phyloP scores from a whole-genome alignment of 116 monocot genomes.

The Cymodocea nodosa region DNA sequence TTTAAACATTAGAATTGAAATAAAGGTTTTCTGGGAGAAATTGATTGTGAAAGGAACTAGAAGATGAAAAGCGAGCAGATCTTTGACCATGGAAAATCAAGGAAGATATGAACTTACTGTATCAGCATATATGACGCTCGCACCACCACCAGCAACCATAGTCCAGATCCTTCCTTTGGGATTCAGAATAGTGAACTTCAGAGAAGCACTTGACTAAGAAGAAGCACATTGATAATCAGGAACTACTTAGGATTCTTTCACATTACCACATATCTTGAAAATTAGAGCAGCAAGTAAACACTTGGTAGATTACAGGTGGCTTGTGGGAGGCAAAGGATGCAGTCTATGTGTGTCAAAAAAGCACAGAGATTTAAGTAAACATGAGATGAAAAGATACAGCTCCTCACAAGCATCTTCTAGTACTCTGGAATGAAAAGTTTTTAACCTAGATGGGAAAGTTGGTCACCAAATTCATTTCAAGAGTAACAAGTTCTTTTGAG shows the following conservation, averaged over 20 bases:
- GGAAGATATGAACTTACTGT: slow-evolving; percentile 31
- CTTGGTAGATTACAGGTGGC: too few species aligned
- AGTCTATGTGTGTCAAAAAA: too few species aligned
- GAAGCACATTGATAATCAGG: neutral
- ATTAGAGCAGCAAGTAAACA: neutral
- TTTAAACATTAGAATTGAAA: neutral
- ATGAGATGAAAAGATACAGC: neutral
- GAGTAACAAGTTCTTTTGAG: neutral
- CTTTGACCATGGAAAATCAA: neutral
- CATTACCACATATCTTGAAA: neutral
- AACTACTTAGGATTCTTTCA: neutral
- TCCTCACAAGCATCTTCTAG: neutral
- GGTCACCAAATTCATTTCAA: neutral
- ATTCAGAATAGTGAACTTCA: slow-evolving; percentile 87
- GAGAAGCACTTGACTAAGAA: slow-evolving; percentile 80
- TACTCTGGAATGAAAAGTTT: neutral
- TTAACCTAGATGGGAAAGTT: too few species aligned
- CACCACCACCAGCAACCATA: slow-evolving; percentile 88
- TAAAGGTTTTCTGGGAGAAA: neutral
- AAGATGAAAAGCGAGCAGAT: neutral
- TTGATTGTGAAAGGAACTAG: neutral
- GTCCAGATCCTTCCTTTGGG: slow-evolving; percentile 88
- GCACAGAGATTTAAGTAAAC: too few species aligned
- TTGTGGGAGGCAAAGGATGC: too few species aligned
- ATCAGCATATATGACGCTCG: slow-evolving; percentile 89